Evolutionary conservation across 1,284 basidiomycete species (phyloP).

Genomic region (Apiotrichum porosum): DNA sequence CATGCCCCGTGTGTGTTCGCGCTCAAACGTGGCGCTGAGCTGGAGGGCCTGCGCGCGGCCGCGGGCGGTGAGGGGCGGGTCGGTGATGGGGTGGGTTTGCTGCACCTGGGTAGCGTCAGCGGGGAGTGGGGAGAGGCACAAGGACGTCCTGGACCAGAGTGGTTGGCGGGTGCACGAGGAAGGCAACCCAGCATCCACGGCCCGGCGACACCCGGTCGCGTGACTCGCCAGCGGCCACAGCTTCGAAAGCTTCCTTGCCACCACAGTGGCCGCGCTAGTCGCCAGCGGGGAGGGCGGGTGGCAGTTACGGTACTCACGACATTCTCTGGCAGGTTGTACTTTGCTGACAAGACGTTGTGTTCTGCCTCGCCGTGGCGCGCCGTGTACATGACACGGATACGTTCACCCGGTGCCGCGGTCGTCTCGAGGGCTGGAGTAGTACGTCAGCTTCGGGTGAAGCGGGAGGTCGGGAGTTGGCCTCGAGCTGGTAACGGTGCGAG

Average conservation of each 20-base stretch:
- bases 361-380: slow-evolving; percentile 37
- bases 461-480: no score
- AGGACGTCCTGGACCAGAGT: no score
- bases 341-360: slow-evolving; percentile 27
- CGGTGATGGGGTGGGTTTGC: slow-evolving; percentile 20
- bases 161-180: no score
- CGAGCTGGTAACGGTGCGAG: no score
- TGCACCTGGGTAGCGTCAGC: slow-evolving; percentile 11
- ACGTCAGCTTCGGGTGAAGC: neutral
- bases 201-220: no score
- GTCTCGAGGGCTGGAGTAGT: slow-evolving; percentile 19
- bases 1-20: slow-evolving; percentile 24
- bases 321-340: slow-evolving; percentile 18
- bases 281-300: no score
- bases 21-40: slow-evolving; percentile 17
- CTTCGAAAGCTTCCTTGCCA: no score
- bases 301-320: slow-evolving; percentile 12
- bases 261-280: no score
- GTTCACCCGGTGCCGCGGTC: slow-evolving; percentile 15
- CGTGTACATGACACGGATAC: slow-evolving; percentile 31
- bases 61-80: slow-evolving; percentile 24
- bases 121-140: neutral
- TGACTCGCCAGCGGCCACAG: no score
- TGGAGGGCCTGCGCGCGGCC: slow-evolving; percentile 26
- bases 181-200: neutral